Base-by-base conservation (phyloP, 2,329 filamentous ascomycete genomes). In the Chaetomiaceae sp. region DNA sequence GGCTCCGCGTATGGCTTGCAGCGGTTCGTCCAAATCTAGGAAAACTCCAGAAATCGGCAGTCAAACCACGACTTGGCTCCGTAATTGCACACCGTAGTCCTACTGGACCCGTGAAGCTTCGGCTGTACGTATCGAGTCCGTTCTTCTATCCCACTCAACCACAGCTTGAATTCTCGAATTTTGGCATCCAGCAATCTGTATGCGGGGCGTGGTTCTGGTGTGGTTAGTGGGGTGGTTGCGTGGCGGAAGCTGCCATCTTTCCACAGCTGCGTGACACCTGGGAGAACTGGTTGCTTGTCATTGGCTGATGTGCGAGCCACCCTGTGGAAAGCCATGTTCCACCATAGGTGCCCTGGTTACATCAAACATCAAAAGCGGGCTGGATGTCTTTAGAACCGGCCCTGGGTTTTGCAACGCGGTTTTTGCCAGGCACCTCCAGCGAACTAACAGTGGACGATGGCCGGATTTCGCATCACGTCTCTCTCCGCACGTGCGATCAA, bases 201-300 rank as follows among this genome's bases (percentile, higher is more conserved):
- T n/a, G n/a, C n/a, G 46, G 41, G 42, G 34, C 32, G 49, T 25
- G 23, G n/a, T 23, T 46, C 46, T 45, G 23, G 16, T 5, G 16
- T 33, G n/a, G 40, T 48, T 44, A 36, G 40, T 33, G 18, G 13
- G 32, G n/a, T n/a, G 25, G 21, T 30, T n/a, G 37, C 42, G 48
- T 44, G 30, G 56, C 47, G 44, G 56, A 33, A 53, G 30, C 41
- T 55, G 51, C 49, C 54, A 47, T 30, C 29, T 25, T 14, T 21
- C 29, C 30, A 38, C 55, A 57, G 50, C 53, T 30, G 53, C 27
- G 23, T 3, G n/a, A 27, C 52, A 53, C n/a, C 38, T 55, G 53
- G 49, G 38, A 42, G 9, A n/a, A 23, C 11, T 1, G n/a, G 21
- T n/a, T 5, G 11, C 5, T 9, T 43, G 25, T 51, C 37, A 51